A percentile compares a stretch with the other conserved stretches of the same genome.
phyloP scores from a whole-genome alignment of 148 eudicot species.

The Talinum fruticosum region DNA sequence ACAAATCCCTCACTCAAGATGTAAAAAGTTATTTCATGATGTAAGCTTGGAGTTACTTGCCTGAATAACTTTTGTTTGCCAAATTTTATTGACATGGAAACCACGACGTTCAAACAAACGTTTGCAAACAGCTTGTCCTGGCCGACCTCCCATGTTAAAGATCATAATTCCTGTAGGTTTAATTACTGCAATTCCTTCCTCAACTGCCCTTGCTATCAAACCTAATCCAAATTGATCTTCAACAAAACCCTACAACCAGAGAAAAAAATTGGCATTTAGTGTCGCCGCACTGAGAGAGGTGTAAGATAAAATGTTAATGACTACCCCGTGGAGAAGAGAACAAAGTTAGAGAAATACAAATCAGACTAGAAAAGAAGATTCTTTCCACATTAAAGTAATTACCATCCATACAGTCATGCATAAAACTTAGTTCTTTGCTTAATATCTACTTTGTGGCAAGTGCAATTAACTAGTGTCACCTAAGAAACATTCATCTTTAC shows the following conservation, averaged over 20 bases:
- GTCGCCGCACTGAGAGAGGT: background rate
- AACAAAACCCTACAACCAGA: constrained; percentile 71
- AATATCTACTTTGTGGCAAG: background rate
- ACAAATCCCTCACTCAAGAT: constrained; percentile 16
- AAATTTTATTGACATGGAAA: constrained; percentile 74
- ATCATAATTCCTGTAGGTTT: constrained; percentile 93
- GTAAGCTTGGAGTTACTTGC: constrained; percentile 28
- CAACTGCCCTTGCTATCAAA: constrained; percentile 93
- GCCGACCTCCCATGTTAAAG: constrained; percentile 99
- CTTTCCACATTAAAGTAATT: background rate
- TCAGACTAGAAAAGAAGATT: background rate
- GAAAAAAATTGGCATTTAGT: background rate
- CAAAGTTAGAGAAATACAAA: background rate
- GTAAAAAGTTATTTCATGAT: background rate
- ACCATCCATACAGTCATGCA: background rate
- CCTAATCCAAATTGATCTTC: constrained; percentile 99
- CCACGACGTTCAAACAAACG: constrained; percentile 99
- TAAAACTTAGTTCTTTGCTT: background rate
- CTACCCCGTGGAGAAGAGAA: background rate
- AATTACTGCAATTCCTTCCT: constrained; percentile 93
- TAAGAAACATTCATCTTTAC: background rate
- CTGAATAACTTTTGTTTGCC: constrained; percentile 99
- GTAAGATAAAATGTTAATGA: background rate
- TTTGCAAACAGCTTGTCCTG: constrained; percentile 96
- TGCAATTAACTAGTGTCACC: background rate